These are phyloP conservation scores for Metarhizium humberi DNA, from an alignment of 2,329 filamentous ascomycete genomes.

Conservation along the genomic window DNA sequence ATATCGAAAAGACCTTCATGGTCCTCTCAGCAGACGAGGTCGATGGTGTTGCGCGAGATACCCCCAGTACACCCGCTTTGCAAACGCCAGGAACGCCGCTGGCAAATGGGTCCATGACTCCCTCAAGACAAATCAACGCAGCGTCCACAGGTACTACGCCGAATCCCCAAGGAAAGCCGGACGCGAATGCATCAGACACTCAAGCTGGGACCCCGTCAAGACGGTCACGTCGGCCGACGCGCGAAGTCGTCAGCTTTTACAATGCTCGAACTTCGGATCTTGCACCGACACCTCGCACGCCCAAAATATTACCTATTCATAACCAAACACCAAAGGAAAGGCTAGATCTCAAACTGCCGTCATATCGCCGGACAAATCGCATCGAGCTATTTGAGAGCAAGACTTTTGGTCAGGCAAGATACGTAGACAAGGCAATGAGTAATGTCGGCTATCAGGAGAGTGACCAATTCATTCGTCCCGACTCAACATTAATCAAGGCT, in stretches of 20 bases:
- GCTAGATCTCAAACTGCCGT: slow-evolving; percentile 67
- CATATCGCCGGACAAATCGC: slow-evolving; percentile 69
- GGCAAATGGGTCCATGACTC: slow-evolving; percentile 33
- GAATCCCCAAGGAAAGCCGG: slow-evolving; percentile 23
- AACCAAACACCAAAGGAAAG: slow-evolving; percentile 75
- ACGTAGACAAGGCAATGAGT: slow-evolving; percentile 93
- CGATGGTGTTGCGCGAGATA: slow-evolving; percentile 53
- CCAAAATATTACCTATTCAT: slow-evolving; percentile 63
- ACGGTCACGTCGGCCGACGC: slow-evolving; percentile 33
- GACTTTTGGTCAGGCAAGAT: slow-evolving; percentile 74
- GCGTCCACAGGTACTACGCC: slow-evolving; percentile 34
- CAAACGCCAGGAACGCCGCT: slow-evolving; percentile 19
- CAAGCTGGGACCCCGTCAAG: slow-evolving; percentile 23
- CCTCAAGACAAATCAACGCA: slow-evolving; percentile 34
- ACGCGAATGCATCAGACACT: slow-evolving; percentile 22
- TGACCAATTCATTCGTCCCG: slow-evolving; percentile 74
- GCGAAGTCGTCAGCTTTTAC: slow-evolving; percentile 45
- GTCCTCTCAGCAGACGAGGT: slow-evolving; percentile 78
- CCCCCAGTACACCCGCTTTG: slow-evolving; percentile 26
- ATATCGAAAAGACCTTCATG: slow-evolving; percentile 73
- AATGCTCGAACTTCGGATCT: slow-evolving; percentile 37
- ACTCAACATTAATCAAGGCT: slow-evolving; percentile 60
- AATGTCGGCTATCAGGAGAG: slow-evolving; percentile 94
- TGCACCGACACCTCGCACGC: slow-evolving; percentile 40
- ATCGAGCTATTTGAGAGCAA: slow-evolving; percentile 77